phyloP scores from a whole-genome alignment of 2,329 filamentous ascomycete species.

The Huntiella bhutanensis region DNA sequence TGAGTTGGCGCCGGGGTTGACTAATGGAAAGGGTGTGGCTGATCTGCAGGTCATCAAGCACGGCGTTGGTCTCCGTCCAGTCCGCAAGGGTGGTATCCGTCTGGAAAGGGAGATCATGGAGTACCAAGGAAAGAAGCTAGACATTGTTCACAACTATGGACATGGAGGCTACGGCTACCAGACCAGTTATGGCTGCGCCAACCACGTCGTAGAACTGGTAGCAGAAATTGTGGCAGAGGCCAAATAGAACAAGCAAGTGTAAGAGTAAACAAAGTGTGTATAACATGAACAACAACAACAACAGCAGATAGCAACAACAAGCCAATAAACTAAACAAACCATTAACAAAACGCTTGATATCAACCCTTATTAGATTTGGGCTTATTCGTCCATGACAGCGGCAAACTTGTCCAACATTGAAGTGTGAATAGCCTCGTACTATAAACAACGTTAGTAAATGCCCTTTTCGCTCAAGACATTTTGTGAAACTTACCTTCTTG shows the following conservation, averaged over 20 bases:
- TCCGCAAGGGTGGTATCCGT: conserved; percentile 52
- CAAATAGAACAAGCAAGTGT: not conserved
- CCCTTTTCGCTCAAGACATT: not conserved
- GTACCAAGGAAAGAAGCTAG: conserved; percentile 38
- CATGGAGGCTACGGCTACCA: conserved; percentile 64
- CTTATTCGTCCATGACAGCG: conserved; percentile 81
- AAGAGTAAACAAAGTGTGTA: not conserved
- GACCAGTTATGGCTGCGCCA: conserved; percentile 50
- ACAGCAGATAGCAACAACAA: not conserved
- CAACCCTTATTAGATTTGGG: not conserved
- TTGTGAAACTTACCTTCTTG: conserved; percentile 48
- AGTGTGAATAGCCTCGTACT: conserved; percentile 87
- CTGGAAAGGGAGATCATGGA: conserved; percentile 44
- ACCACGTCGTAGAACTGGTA: conserved; percentile 46
- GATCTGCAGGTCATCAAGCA: conserved; percentile 60
- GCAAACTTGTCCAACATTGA: conserved; percentile 96
- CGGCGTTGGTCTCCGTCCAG: conserved; percentile 63
- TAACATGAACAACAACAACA: not conserved
- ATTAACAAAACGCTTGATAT: not conserved
- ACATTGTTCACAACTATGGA: conserved; percentile 67
- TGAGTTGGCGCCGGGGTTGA: conserved; percentile 43
- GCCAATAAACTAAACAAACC: not conserved
- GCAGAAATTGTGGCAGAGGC: conserved; percentile 30
- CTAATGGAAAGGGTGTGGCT: conserved; percentile 47
- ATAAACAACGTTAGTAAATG: conserved; percentile 21